These are phyloP conservation scores for Globisporangium uncinulatum DNA, from an alignment of 352 stramenopile genomes.

Conservation along the genomic window DNA sequence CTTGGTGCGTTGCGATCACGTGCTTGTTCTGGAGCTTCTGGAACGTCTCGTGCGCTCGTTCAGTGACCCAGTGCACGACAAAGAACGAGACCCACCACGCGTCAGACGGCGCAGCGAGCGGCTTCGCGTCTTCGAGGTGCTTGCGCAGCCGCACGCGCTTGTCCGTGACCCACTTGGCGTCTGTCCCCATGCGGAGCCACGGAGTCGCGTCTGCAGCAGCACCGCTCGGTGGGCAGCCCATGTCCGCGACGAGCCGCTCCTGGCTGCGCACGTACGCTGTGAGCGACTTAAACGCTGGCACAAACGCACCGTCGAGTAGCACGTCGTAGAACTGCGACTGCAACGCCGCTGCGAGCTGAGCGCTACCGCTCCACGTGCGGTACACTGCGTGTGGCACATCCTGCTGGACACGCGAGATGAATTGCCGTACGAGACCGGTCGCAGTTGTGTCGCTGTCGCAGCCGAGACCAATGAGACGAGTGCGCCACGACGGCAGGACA, in stretches of 20 bases:
- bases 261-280: slow-evolving; percentile 25
- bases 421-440: slow-evolving; percentile 18
- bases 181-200: slow-evolving; percentile 28
- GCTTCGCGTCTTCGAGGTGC: slow-evolving; percentile 26
- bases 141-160: slow-evolving; percentile 48
- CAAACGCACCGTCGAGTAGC: slow-evolving; percentile 33
- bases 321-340: slow-evolving; percentile 33
- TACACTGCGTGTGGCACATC: slow-evolving; percentile 23
- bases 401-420: slow-evolving; percentile 24
- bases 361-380: slow-evolving; percentile 22
- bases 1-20: slow-evolving; percentile 10
- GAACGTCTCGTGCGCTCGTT: slow-evolving; percentile 28
- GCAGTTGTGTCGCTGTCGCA: slow-evolving; percentile 30
- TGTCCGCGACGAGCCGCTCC: slow-evolving; percentile 23
- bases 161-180: slow-evolving; percentile 45
- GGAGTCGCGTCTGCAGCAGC: slow-evolving; percentile 8
- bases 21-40: slow-evolving; percentile 25
- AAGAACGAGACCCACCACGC: slow-evolving; percentile 61
- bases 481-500: slow-evolving; percentile 34
- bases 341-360: slow-evolving; percentile 31
- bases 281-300: slow-evolving; percentile 25
- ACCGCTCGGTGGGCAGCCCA: slow-evolving; percentile 18
- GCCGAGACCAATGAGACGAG: slow-evolving; percentile 26
- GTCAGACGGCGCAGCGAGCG: slow-evolving; percentile 18
- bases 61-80: slow-evolving; percentile 43